Conservation (phyloP, 2,329 filamentous ascomycete species). For the Huntiella decipiens region DNA sequence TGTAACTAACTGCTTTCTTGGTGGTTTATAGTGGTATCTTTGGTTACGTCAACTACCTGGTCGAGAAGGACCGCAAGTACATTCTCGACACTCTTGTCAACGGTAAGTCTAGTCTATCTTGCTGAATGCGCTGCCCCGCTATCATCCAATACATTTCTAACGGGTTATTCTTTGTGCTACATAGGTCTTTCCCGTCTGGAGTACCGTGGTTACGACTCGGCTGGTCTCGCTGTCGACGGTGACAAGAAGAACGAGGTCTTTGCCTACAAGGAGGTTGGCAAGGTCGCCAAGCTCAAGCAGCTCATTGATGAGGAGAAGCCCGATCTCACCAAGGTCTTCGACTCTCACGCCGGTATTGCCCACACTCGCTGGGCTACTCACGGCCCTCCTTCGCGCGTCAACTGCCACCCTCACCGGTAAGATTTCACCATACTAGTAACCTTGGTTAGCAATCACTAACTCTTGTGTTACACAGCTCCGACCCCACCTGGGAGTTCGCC, state of each 20-base stretch:
- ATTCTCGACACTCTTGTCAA: constrained; percentile 94
- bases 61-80: constrained; percentile 95
- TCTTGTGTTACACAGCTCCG: constrained; percentile 41
- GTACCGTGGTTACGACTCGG: constrained; percentile 97
- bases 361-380: constrained; percentile 99
- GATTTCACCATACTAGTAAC: constrained; percentile 15
- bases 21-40: constrained; percentile 57
- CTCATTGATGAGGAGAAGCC: constrained; percentile 70
- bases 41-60: constrained; percentile 97
- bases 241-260: constrained; percentile 98
- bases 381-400: constrained; percentile 76
- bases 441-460: background rate
- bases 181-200: constrained; percentile 83
- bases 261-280: constrained; percentile 98
- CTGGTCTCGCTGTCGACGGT: constrained; percentile 85
- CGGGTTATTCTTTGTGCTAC: background rate
- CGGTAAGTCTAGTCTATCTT: constrained; percentile 37
- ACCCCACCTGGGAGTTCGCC: constrained; percentile 86
- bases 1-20: background rate
- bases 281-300: constrained; percentile 90
- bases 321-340: constrained; percentile 82
- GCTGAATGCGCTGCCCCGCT: constrained; percentile 15
- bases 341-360: constrained; percentile 95
- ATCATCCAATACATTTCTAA: background rate
- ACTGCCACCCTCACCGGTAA: constrained; percentile 97